These are phyloP conservation scores for Hypoxylon sp. DNA, from an alignment of 2,329 filamentous ascomycete species.

Conservation along the genomic window DNA sequence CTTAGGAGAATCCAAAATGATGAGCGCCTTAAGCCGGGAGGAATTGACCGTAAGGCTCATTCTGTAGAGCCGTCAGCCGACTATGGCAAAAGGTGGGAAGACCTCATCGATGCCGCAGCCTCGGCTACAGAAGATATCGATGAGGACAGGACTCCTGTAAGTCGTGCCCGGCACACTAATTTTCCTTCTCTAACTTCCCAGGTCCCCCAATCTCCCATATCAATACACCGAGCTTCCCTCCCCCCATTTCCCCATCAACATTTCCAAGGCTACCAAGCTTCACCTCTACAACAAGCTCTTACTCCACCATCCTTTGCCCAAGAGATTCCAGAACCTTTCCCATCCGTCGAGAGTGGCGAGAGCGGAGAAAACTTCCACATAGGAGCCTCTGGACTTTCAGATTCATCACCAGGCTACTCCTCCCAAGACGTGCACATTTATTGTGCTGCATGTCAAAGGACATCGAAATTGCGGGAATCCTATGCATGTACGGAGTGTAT, in stretches of 20 bases:
- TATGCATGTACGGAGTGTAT: constrained; percentile 98
- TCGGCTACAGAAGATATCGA: constrained; percentile 93
- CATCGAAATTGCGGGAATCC: constrained; percentile 83
- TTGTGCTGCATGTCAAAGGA: constrained; percentile 86
- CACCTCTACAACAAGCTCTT: constrained; percentile 89
- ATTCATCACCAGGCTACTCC: constrained; percentile 81
- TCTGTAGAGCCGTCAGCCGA: constrained; percentile 87
- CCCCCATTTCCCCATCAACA: constrained; percentile 73
- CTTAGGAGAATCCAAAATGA: constrained; percentile 71
- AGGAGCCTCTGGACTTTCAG: constrained; percentile 73
- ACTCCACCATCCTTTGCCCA: constrained; percentile 83
- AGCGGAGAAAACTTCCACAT: constrained; percentile 81
- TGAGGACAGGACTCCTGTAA: constrained; percentile 90
- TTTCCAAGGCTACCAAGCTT: constrained; percentile 85
- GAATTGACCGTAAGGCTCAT: constrained; percentile 84
- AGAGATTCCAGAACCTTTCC: constrained; percentile 83
- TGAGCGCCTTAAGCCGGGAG: constrained; percentile 74
- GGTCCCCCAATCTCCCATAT: constrained; percentile 76
- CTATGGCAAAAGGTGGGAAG: constrained; percentile 94
- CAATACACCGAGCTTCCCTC: constrained; percentile 73
- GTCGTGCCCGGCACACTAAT: constrained; percentile 59
- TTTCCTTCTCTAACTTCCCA: constrained; percentile 65
- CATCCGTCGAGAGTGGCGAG: constrained; percentile 86
- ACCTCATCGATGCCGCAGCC: constrained; percentile 92
- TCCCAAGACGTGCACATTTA: constrained; percentile 89